phyloP scores from a whole-genome alignment of 305 asterid genomes.

The Fraxinus paxiana region DNA sequence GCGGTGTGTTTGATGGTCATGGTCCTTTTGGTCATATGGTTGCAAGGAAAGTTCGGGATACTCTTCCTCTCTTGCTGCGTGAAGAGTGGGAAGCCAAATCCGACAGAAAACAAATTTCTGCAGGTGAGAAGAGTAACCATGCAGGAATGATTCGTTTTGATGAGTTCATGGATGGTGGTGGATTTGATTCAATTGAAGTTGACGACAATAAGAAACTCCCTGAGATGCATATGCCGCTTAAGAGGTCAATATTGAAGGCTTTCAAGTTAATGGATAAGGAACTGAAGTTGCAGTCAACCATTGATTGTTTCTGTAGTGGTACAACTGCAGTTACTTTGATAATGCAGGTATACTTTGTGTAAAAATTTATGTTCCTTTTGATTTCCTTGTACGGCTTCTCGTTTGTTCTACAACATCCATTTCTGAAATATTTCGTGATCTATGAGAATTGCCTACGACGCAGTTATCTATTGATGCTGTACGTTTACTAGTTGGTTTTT shows the following conservation, averaged over 20 bases:
- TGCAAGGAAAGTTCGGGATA: constrained; percentile 57
- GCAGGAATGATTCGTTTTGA: constrained; percentile 28
- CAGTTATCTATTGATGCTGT: background rate
- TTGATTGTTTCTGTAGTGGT: constrained; percentile 52
- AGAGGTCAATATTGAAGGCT: constrained; percentile 40
- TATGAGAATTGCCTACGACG: background rate
- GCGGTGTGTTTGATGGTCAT: constrained; percentile 63
- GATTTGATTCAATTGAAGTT: constrained; percentile 30
- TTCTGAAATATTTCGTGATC: background rate
- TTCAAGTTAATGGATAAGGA: constrained; percentile 48
- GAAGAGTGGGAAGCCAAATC: constrained; percentile 38
- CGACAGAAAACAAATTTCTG: constrained; percentile 22
- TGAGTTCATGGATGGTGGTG: constrained; percentile 33
- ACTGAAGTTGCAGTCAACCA: constrained; percentile 37
- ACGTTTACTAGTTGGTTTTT: background rate
- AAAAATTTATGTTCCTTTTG: background rate
- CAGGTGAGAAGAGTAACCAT: constrained; percentile 21
- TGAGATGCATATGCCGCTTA: constrained; percentile 34
- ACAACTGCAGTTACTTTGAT: constrained; percentile 45
- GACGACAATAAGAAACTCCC: constrained; percentile 38
- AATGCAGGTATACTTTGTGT: constrained; percentile 29
- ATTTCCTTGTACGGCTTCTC: background rate
- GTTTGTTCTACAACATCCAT: background rate
- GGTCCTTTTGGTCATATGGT: constrained; percentile 61
- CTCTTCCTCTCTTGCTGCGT: constrained; percentile 41